Evolutionary conservation across 1,284 basidiomycete genomes (phyloP).

Genomic region (Schizopora paradoxa): DNA sequence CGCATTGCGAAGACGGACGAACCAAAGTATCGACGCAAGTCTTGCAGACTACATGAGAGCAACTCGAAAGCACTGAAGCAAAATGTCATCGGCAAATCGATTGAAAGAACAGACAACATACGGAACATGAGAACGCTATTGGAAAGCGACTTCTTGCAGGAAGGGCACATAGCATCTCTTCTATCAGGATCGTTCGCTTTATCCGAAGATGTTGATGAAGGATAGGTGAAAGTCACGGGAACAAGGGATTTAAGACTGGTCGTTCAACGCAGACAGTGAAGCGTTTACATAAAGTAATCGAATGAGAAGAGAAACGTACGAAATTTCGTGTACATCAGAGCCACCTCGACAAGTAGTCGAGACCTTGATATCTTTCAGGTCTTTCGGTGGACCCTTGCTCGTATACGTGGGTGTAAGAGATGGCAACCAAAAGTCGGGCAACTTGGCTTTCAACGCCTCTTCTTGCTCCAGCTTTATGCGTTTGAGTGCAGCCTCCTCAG

Average conservation of each 20-base stretch:
- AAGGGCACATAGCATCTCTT: conserved; percentile 72
- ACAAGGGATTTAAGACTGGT: conserved; percentile 68
- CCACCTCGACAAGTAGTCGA: conserved; percentile 84
- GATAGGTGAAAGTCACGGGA: conserved; percentile 69
- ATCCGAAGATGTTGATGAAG: conserved; percentile 28
- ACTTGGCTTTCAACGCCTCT: conserved; percentile 76
- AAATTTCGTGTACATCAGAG: conserved; percentile 63
- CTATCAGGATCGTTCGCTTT: conserved; percentile 44
- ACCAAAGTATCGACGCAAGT: conserved; percentile 82
- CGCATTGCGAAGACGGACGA: conserved; percentile 67
- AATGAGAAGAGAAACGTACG: conserved; percentile 41
- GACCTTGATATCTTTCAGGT: conserved; percentile 73
- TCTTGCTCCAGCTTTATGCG: conserved; percentile 83
- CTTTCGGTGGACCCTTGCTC: conserved; percentile 55
- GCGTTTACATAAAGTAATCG: not conserved
- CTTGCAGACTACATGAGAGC: conserved; percentile 84
- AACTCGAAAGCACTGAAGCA: conserved; percentile 62
- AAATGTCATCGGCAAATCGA: conserved; percentile 11
- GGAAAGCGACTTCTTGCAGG: conserved; percentile 81
- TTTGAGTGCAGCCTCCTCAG: conserved; percentile 78
- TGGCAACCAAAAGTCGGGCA: conserved; percentile 94
- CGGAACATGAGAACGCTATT: conserved; percentile 69
- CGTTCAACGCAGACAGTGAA: not conserved
- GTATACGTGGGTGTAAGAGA: conserved; percentile 79
- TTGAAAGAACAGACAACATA: conserved; percentile 36